Conservation (phyloP, 2,329 filamentous ascomycete genomes). For the Trichoderma breve region DNA sequence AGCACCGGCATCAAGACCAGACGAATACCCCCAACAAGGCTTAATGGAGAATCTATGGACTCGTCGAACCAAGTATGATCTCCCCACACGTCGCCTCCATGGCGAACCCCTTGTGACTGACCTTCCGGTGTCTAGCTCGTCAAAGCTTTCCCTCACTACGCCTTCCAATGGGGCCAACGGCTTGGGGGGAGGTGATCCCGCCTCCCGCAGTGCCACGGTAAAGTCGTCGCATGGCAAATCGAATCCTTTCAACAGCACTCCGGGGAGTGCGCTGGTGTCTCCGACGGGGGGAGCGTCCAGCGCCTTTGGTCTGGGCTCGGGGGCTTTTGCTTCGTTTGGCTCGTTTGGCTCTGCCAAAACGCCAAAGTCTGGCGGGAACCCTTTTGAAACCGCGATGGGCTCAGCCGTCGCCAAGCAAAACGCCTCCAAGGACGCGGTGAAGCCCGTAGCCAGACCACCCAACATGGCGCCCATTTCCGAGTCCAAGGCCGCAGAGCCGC, state of each 20-base stretch:
- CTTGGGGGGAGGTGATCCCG: slow-evolving; percentile 50
- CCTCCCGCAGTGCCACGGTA: slow-evolving; percentile 62
- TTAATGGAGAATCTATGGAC: slow-evolving; percentile 71
- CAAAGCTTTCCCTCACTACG: slow-evolving; percentile 88
- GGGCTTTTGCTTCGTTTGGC: slow-evolving; percentile 80
- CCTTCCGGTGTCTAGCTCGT: slow-evolving; percentile 55
- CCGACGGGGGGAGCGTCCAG: slow-evolving; percentile 66
- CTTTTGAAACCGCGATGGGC: slow-evolving; percentile 72
- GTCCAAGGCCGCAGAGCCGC: slow-evolving; percentile 30
- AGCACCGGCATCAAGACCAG: slow-evolving; percentile 12
- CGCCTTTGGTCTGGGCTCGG: slow-evolving; percentile 90
- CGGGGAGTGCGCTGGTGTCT: slow-evolving; percentile 52
- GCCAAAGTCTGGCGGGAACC: slow-evolving; percentile 78
- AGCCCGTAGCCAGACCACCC: slow-evolving; percentile 31
- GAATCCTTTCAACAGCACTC: slow-evolving; percentile 76
- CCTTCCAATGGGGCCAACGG: slow-evolving; percentile 56
- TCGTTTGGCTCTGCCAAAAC: slow-evolving; percentile 72
- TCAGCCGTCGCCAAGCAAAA: slow-evolving; percentile 35
- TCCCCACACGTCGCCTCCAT: background rate
- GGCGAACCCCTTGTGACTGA: slow-evolving; percentile 21
- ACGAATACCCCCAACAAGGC: slow-evolving; percentile 31
- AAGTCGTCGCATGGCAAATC: slow-evolving; percentile 75
- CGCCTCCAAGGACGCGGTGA: slow-evolving; percentile 33
- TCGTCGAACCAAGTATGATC: slow-evolving; percentile 75
- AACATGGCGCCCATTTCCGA: slow-evolving; percentile 50